phyloP scores from a whole-genome alignment of 768 basidiomycete genomes.

The Pleurotus djamor region DNA sequence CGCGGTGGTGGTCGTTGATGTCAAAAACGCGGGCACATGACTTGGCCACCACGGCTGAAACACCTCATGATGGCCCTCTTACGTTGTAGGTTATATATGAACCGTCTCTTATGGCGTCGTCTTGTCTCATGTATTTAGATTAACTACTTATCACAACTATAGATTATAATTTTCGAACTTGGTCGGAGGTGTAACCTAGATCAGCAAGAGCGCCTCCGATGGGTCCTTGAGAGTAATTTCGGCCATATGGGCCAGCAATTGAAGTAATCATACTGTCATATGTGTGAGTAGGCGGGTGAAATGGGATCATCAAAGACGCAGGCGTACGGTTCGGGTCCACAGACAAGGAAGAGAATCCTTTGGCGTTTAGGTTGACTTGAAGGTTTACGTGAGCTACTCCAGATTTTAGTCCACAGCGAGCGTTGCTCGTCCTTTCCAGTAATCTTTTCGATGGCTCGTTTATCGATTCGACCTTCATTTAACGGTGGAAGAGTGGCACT shows the following conservation, averaged over 20 bases:
- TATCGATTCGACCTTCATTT: slow-evolving; percentile 53
- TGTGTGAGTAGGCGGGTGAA: neutral
- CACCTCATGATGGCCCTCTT: no score
- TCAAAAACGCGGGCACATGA: neutral
- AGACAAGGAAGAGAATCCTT: slow-evolving; percentile 69
- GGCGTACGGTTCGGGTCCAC: slow-evolving; percentile 81
- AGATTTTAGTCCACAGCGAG: slow-evolving; percentile 31
- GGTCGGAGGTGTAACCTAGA: slow-evolving; percentile 56
- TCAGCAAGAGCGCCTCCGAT: slow-evolving; percentile 66
- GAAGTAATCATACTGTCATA: slow-evolving; percentile 65
- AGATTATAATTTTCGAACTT: slow-evolving; percentile 67
- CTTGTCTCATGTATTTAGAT: no score
- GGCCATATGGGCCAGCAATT: slow-evolving; percentile 75
- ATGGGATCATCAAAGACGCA: neutral
- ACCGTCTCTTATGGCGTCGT: no score
- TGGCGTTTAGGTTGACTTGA: slow-evolving; percentile 10
- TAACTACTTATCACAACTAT: no score
- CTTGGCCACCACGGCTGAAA: neutral
- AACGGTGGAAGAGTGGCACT: slow-evolving; percentile 20
- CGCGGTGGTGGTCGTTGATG: neutral
- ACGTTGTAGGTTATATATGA: no score
- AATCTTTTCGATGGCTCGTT: slow-evolving; percentile 40
- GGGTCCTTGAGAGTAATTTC: slow-evolving; percentile 71
- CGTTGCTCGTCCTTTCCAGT: slow-evolving; percentile 25
- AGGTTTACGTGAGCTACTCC: neutral